Percentiles rank a stretch among this genome's conserved stretches.
Evolutionary conservation across 345 rosid genomes (phyloP).

Genomic region (Pelargonium nanum): DNA sequence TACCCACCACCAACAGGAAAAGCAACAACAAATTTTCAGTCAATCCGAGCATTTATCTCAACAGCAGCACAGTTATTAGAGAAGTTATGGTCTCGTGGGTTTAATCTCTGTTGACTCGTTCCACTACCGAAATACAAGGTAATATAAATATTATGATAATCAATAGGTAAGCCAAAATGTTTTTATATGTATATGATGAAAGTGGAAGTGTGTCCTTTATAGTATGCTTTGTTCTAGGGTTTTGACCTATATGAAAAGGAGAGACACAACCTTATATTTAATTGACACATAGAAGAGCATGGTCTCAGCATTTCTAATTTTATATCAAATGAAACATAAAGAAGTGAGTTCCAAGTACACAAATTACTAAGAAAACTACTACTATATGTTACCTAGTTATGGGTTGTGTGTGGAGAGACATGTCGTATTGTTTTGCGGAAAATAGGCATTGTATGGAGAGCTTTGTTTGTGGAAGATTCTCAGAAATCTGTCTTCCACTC

Average conservation of each 20-base stretch:
- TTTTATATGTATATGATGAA: not conserved
- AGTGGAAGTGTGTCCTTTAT: not conserved
- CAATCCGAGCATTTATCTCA: no score
- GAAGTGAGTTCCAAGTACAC: not conserved
- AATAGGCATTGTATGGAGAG: constrained; percentile 5
- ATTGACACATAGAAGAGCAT: not conserved
- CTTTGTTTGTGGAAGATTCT: constrained; percentile 13
- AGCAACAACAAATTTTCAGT: not conserved
- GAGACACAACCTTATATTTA: not conserved
- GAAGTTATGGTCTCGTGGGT: not conserved
- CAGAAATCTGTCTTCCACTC: constrained; percentile 20
- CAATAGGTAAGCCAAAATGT: not conserved
- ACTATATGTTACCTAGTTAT: constrained; percentile 1
- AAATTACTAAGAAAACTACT: not conserved
- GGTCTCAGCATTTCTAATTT: not conserved
- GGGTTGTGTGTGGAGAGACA: constrained; percentile 17
- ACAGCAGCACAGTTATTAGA: not conserved
- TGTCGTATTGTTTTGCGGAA: constrained; percentile 8
- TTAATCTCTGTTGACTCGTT: not conserved
- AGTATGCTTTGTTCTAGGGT: not conserved
- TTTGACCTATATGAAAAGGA: not conserved
- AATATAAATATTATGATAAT: no score
- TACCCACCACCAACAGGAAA: not conserved
- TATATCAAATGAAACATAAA: not conserved
- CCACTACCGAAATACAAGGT: not conserved